These are phyloP conservation scores for Diaporthe caulivora DNA, from an alignment of 2,329 filamentous ascomycete species.

Conservation along the genomic window DNA sequence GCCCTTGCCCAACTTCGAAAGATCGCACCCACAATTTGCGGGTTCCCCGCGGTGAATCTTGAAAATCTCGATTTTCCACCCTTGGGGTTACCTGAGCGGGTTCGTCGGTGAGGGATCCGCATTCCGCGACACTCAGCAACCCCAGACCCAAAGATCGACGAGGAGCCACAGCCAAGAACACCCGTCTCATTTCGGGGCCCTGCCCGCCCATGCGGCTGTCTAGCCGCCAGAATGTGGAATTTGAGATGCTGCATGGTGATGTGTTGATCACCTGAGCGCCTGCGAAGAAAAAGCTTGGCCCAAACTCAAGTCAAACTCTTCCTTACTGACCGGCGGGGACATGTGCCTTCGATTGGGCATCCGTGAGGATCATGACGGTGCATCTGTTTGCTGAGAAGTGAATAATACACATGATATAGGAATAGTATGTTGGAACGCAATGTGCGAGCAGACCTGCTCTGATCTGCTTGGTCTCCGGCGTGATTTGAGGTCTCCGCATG, in stretches of 20 bases:
- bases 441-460: not conserved
- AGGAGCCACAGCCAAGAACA: constrained; percentile 15
- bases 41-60: not conserved
- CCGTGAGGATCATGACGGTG: not conserved
- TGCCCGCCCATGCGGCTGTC: not conserved
- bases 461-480: not conserved
- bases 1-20: not conserved
- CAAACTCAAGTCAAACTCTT: constrained; percentile 18
- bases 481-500: not conserved
- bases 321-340: not conserved
- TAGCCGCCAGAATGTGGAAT: not conserved
- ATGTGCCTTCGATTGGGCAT: not conserved
- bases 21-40: not conserved
- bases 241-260: not conserved
- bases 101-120: constrained; percentile 18
- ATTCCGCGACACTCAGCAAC: constrained; percentile 12
- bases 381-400: not conserved
- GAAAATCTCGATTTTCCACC: not conserved
- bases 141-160: constrained; percentile 28
- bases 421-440: not conserved
- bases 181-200: constrained; percentile 17
- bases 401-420: not conserved
- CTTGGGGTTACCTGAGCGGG: not conserved
- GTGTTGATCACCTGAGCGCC: not conserved
- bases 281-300: not conserved